phyloP scores from a whole-genome alignment of 2,329 filamentous ascomycete species.

The Colletotrichum chrysophilum region DNA sequence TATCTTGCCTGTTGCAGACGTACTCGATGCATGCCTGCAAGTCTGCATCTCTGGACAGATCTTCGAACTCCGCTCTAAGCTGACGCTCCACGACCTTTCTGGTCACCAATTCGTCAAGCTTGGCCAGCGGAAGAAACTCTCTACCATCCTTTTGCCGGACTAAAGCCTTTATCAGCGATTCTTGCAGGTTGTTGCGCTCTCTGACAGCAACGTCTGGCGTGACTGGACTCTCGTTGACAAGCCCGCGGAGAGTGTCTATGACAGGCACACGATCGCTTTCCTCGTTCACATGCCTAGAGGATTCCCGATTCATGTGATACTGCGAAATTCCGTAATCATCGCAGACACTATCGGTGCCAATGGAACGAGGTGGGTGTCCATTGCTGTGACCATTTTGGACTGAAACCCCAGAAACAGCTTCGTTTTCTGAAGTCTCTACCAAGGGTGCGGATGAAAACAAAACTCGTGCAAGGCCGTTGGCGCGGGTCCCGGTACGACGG shows the following conservation, averaged over 20 bases:
- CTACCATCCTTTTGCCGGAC: neutral
- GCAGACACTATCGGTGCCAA: neutral
- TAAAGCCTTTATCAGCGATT: neutral
- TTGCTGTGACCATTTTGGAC: neutral
- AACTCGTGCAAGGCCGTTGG: no score
- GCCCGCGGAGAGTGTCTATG: neutral
- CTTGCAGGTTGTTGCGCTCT: neutral
- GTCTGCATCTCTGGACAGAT: neutral
- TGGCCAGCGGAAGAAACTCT: neutral
- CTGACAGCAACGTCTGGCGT: no score
- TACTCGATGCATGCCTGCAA: neutral
- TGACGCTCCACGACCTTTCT: neutral
- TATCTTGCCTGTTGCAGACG: neutral
- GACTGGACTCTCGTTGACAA: neutral
- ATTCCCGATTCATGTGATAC: neutral
- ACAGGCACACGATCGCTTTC: no score
- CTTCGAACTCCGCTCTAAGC: neutral
- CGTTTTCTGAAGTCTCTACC: no score
- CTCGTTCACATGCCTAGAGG: no score
- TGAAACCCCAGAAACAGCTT: no score
- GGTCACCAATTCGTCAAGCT: neutral
- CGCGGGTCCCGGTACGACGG: no score
- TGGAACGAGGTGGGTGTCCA: neutral
- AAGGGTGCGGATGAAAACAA: no score
- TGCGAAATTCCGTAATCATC: neutral